These are phyloP conservation scores for Fomitopsis pinicola DNA, from an alignment of 1,284 basidiomycete species.

Conservation along the genomic window DNA sequence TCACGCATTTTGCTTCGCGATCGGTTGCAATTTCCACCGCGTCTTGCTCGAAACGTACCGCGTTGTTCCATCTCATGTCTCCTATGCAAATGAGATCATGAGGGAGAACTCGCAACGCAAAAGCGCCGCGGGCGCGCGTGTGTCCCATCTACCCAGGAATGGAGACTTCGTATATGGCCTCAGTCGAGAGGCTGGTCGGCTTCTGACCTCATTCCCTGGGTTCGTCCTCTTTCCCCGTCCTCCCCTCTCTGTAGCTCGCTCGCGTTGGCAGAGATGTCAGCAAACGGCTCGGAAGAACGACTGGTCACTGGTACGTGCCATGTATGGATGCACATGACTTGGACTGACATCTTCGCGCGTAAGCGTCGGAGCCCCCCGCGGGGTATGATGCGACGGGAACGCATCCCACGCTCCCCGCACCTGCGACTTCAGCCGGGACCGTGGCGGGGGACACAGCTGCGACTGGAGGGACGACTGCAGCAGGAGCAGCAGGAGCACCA, in stretches of 20 bases:
- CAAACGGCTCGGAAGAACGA: neutral
- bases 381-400: neutral
- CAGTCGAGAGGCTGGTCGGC: neutral
- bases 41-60: neutral
- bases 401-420: neutral
- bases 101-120: neutral
- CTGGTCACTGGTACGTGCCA: neutral
- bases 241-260: neutral
- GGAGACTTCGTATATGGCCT: neutral
- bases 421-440: neutral
- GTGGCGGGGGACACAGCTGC: neutral
- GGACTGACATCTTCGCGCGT: neutral
- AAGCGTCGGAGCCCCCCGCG: neutral
- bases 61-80: neutral
- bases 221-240: neutral
- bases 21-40: neutral
- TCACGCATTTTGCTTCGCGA: neutral
- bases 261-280: neutral
- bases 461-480: neutral
- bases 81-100: neutral
- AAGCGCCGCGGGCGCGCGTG: neutral
- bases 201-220: neutral
- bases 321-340: too few species aligned
- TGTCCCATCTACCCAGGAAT: neutral
- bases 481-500: neutral